Percentiles rank a stretch among this genome's conserved stretches.
These are phyloP conservation scores for Colletotrichum sp. DNA, from an alignment of 2,329 filamentous ascomycete species.

Conservation along the genomic window DNA sequence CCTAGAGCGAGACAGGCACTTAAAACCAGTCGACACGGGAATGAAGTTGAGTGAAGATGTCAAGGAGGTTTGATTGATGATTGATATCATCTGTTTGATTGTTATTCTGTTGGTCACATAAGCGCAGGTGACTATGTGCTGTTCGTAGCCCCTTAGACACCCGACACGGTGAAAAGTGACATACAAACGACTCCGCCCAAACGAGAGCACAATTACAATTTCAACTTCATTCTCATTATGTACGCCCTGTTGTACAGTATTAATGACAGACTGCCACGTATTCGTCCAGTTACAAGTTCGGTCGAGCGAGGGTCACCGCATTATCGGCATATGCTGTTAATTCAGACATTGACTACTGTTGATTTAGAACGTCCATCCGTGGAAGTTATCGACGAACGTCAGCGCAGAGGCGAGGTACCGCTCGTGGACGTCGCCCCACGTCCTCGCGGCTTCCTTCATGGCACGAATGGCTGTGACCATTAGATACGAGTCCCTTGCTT, in stretches of 20 bases:
- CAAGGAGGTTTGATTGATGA: background rate
- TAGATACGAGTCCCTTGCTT: background rate
- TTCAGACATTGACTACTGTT: background rate
- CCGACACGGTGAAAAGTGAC: background rate
- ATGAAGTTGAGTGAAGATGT: background rate
- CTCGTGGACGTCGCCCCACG: constrained; percentile 74
- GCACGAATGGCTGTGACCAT: constrained; percentile 64
- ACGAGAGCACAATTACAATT: background rate
- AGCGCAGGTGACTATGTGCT: background rate
- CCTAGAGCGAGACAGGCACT: background rate
- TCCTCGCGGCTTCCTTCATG: constrained; percentile 74
- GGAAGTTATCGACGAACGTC: constrained; percentile 75
- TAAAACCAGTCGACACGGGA: background rate
- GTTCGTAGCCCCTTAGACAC: background rate
- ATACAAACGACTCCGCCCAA: background rate
- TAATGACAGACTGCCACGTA: background rate
- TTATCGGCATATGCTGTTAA: background rate
- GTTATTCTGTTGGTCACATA: background rate
- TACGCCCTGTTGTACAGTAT: background rate
- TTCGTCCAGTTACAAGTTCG: background rate
- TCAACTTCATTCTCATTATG: background rate
- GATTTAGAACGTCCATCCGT: constrained; percentile 62
- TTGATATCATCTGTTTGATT: accelerated
- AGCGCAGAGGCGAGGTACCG: constrained; percentile 72
- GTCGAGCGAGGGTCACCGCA: background rate